Evolutionary conservation across 2,329 filamentous ascomycete genomes (phyloP).

Genomic region (Graphiopsis chlorocephala): DNA sequence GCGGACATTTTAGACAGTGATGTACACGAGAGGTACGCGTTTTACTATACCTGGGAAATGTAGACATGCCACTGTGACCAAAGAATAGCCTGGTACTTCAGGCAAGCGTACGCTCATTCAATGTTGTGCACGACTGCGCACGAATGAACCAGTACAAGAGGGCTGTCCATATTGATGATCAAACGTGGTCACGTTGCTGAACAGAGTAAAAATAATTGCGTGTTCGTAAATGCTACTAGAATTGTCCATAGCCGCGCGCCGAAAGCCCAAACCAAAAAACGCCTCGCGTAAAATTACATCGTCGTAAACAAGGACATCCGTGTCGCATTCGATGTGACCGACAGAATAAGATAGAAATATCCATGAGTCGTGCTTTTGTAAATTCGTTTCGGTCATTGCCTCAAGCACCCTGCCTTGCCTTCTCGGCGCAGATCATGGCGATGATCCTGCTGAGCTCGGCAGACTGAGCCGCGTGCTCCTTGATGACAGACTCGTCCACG

Average conservation of each 20-base stretch:
- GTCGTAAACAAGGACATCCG: not conserved
- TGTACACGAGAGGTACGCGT: no score
- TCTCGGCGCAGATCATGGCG: slow-evolving; percentile 52
- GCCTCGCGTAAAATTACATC: slow-evolving; percentile 9
- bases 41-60: no score
- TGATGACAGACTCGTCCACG: slow-evolving; percentile 47
- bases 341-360: not conserved
- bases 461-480: slow-evolving; percentile 50
- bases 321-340: not conserved
- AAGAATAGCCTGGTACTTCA: not conserved
- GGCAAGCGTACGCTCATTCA: not conserved
- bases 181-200: not conserved
- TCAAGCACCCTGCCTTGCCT: slow-evolving; percentile 48
- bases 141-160: not conserved
- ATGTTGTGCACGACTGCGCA: not conserved
- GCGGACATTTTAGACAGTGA: not conserved
- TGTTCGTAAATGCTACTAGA: slow-evolving; percentile 1
- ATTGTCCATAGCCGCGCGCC: not conserved
- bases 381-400: not conserved
- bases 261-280: not conserved
- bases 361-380: not conserved
- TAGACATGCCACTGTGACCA: no score
- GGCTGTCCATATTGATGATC: not conserved
- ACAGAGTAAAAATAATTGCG: not conserved
- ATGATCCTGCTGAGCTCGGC: slow-evolving; percentile 51